phyloP scores from a whole-genome alignment of 2,329 filamentous ascomycete species.

The Dryadomyces sulphureus region DNA sequence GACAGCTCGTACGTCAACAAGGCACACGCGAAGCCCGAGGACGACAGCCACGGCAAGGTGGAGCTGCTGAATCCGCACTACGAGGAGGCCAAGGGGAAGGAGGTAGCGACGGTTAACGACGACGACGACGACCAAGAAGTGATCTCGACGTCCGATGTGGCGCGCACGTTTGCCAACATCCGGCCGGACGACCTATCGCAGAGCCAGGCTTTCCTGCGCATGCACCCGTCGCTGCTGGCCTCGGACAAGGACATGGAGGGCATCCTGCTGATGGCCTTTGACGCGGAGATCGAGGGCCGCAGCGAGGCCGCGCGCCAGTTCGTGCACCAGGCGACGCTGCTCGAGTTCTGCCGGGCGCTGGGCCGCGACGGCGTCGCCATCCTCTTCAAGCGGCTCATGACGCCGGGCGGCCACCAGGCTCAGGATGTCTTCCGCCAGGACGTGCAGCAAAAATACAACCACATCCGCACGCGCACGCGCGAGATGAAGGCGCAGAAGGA shows the following conservation, averaged over 20 bases:
- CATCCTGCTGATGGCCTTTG: constrained; percentile 81
- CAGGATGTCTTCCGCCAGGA: constrained; percentile 86
- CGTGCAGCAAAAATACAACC: constrained; percentile 72
- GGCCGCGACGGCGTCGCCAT: constrained; percentile 76
- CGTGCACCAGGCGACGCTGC: constrained; percentile 80
- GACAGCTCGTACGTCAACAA: constrained; percentile 73
- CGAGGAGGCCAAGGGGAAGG: constrained; percentile 11
- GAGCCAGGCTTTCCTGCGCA: constrained; percentile 62
- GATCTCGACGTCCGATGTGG: constrained; percentile 60
- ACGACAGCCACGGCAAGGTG: constrained; percentile 36
- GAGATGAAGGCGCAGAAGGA: constrained; percentile 47
- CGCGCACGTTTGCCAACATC: constrained; percentile 71
- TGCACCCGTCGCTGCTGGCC: constrained; percentile 58
- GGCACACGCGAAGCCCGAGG: constrained; percentile 34
- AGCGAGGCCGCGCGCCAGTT: constrained; percentile 69
- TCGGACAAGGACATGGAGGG: constrained; percentile 55
- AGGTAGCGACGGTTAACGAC: constrained; percentile 11
- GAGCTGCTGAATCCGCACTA: constrained; percentile 65
- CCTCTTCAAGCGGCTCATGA: constrained; percentile 95
- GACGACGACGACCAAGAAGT: constrained; percentile 50
- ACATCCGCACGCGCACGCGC: constrained; percentile 61
- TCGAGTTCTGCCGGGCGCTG: constrained; percentile 89
- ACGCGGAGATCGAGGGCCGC: constrained; percentile 63
- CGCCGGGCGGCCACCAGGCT: constrained; percentile 76
- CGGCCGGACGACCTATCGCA: constrained; percentile 57